Base-by-base conservation (phyloP, 2,329 filamentous ascomycete species). In the Colletotrichum acutatum region DNA sequence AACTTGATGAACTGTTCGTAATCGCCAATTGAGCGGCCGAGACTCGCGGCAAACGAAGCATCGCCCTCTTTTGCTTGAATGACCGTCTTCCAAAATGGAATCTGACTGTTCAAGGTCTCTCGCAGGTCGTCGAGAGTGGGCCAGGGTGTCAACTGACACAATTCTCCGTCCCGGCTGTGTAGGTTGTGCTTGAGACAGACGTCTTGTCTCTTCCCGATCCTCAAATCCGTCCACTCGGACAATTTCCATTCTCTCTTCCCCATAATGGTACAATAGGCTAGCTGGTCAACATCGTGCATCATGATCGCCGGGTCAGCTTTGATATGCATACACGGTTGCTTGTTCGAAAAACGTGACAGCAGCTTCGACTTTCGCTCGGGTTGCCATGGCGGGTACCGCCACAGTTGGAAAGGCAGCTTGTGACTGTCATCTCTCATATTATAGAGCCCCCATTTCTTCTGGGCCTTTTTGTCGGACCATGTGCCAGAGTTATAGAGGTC, bases 71-170 rank as follows among this genome's bases (percentile, higher is more conserved):
- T 52, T 1, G 61, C 72, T 11, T 57, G 54, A 19, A 53, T 37
- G 0, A 60, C 7, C 1, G 74, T 57, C n/a, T 62, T 74, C 75
- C 75, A 75, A 34, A 75, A 75, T 1, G 49, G 32, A 4, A 72
- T 37, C 49, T 74, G 72, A 3, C 69, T 66, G 24, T 69, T 26
- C 19, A 75, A 37, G 0, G 63, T 61, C 1, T 58, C 53, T 4
- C 66, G 62, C 12, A 76, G 74, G 6, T 74, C 66, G 5, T 63
- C 42, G 1, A 74, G 46, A 9, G 22, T 12, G 11, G 59, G 66
- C 74, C 74, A 76, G 1, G 72, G 67, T 12, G 60, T 37, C 22
- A 76, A 24, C 24, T 76, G 72, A 12, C 75, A 76, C 3, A 30
- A 32, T 22, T 58, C 22, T 5, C 60, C 60, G n/a, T 30, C 34